Conservation (phyloP, 345 rosid genomes). For the Zanthoxylum bungeanum region DNA sequence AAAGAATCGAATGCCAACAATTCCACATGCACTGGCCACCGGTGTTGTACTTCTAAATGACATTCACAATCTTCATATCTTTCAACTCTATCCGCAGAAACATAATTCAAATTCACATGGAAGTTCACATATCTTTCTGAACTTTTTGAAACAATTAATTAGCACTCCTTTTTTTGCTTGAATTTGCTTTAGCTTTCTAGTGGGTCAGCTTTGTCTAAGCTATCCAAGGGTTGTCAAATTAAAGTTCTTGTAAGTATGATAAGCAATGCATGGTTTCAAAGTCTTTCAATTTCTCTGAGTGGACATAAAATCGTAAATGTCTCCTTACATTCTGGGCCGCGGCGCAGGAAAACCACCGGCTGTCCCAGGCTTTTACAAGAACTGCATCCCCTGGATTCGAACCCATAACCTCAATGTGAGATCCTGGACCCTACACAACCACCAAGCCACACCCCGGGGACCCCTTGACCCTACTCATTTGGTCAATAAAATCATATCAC, state of each 20-base stretch:
- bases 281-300: neutral
- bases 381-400: too few species aligned
- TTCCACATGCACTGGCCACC: constrained; percentile 1
- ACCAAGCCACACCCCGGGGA: too few species aligned
- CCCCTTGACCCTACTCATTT: neutral
- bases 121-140: neutral
- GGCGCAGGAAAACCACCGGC: too few species aligned
- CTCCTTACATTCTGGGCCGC: neutral
- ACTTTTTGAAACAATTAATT: neutral
- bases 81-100: neutral
- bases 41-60: neutral
- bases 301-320: neutral
- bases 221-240: neutral
- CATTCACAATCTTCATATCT: neutral
- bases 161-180: constrained; percentile 10
- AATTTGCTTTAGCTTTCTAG: constrained; percentile 4
- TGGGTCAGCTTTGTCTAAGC: constrained; percentile 12
- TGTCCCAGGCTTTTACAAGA: too few species aligned
- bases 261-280: neutral
- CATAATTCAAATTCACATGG: neutral
- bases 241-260: too few species aligned
- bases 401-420: too few species aligned
- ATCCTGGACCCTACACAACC: too few species aligned
- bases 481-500: neutral
- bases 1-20: constrained; percentile 7